A percentile compares a stretch with the other conserved stretches of the same genome.
Conservation (phyloP, 441 rosid genomes). For the Manihot esculenta region DNA sequence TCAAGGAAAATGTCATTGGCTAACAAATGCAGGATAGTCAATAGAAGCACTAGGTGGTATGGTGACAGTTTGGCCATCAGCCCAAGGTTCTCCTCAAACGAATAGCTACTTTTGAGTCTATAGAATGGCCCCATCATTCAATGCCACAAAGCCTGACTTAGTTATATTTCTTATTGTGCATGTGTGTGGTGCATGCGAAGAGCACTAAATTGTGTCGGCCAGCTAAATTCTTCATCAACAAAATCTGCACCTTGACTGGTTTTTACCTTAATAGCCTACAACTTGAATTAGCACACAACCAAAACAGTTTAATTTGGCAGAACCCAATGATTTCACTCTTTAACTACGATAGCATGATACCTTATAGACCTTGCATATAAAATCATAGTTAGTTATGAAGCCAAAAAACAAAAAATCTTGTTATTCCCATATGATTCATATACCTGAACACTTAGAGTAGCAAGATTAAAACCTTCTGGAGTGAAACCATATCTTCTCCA, state of each 20-base stretch:
- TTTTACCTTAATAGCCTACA: not conserved
- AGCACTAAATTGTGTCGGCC: not conserved
- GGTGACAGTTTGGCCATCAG: not conserved
- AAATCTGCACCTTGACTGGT: too few relatives aligned
- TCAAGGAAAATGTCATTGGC: constrained; percentile 7
- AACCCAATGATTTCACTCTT: not conserved
- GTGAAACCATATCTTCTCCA: constrained; percentile 97
- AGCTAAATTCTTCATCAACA: not conserved
- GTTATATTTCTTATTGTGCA: too few relatives aligned
- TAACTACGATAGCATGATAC: not conserved
- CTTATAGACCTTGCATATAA: not conserved
- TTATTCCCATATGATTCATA: constrained; percentile 7
- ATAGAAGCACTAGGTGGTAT: not conserved
- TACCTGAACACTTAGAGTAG: constrained; percentile 75
- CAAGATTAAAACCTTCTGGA: constrained; percentile 97
- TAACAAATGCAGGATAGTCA: not conserved
- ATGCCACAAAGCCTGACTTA: constrained; percentile 1
- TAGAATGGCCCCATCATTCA: constrained; percentile 6
- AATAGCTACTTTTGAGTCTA: constrained; percentile 8
- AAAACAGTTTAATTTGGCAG: not conserved
- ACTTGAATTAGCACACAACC: not conserved
- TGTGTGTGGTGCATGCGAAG: too few relatives aligned
- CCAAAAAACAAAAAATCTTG: not conserved
- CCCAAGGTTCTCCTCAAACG: constrained; percentile 5
- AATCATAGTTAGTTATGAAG: not conserved